Percentiles rank a stretch among this genome's conserved stretches.
These are phyloP conservation scores for Verticillium klebahnii DNA, from an alignment of 2,329 filamentous ascomycete species.

Conservation along the genomic window DNA sequence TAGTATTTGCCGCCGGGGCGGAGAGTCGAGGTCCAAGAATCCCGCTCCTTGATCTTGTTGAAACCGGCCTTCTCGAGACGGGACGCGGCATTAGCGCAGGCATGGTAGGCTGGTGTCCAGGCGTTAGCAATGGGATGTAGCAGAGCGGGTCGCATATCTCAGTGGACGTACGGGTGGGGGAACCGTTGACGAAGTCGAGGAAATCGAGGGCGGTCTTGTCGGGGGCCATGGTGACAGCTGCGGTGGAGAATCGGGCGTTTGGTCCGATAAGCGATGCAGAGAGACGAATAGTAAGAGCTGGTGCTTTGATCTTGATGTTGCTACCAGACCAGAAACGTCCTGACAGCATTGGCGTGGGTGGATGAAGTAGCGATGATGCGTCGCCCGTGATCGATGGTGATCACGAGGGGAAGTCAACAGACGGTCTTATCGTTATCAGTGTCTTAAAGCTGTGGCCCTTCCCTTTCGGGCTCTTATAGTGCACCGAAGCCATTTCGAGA, in stretches of 20 bases:
- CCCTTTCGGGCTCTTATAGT: neutral
- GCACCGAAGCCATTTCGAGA: neutral
- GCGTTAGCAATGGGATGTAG: neutral
- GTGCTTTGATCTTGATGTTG: constrained; percentile 1
- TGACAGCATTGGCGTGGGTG: constrained; percentile 7
- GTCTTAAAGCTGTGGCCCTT: neutral
- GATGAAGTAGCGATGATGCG: neutral
- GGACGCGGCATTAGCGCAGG: constrained; percentile 72
- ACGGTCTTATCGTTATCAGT: neutral
- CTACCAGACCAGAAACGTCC: constrained; percentile 8
- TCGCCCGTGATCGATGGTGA: neutral
- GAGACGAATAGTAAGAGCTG: neutral
- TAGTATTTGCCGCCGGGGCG: constrained; percentile 92
- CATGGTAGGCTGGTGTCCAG: constrained; percentile 73
- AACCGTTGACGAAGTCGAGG: constrained; percentile 88
- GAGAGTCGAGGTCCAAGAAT: constrained; percentile 77
- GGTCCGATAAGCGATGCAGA: neutral
- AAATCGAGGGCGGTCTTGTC: constrained; percentile 70
- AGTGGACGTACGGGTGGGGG: constrained; percentile 72
- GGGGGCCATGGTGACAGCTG: constrained; percentile 42
- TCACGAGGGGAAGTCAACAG: neutral
- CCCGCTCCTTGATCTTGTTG: constrained; percentile 81
- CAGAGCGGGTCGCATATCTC: neutral
- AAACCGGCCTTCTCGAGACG: constrained; percentile 82
- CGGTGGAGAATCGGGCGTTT: constrained; percentile 19